Conservation (phyloP, 352 stramenopile genomes). For the Pythium graminicola region DNA sequence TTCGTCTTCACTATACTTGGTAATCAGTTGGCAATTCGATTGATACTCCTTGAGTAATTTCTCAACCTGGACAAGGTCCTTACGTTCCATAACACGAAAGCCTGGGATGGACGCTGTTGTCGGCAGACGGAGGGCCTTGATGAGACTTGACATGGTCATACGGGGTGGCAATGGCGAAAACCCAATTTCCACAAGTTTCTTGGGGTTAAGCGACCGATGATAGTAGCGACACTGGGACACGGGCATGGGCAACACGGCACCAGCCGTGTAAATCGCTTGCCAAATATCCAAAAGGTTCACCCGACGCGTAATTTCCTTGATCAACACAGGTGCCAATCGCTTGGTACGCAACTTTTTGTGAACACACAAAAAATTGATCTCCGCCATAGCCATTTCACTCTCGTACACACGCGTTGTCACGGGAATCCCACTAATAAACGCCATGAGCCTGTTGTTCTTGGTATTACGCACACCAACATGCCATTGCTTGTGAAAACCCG, state of each 20-base stretch:
- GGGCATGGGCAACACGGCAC: conserved; percentile 94
- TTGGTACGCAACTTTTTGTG: conserved; percentile 97
- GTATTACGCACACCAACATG: conserved; percentile 93
- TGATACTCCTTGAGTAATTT: conserved; percentile 49
- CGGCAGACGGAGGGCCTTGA: conserved; percentile 89
- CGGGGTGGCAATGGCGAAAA: conserved; percentile 91
- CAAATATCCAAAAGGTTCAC: conserved; percentile 93
- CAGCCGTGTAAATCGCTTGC: conserved; percentile 98
- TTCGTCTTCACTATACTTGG: conserved; percentile 89
- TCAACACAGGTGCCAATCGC: conserved; percentile 96
- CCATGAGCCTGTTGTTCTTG: conserved; percentile 92
- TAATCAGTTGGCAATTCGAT: conserved; percentile 66
- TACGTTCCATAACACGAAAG: conserved; percentile 47
- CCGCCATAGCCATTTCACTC: conserved; percentile 59
- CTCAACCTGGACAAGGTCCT: conserved; percentile 46
- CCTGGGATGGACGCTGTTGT: conserved; percentile 25
- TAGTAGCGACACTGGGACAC: conserved; percentile 94
- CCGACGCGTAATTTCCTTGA: conserved; percentile 99
- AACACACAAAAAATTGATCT: conserved; percentile 99
- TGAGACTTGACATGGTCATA: conserved; percentile 93
- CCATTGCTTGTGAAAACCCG: conserved; percentile 89
- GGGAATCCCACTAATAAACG: conserved; percentile 96
- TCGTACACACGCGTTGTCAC: conserved; percentile 67
- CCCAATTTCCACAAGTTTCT: conserved; percentile 97
- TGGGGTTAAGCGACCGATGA: conserved; percentile 96